phyloP scores from a whole-genome alignment of 345 rosid species.

The Populus nigra region DNA sequence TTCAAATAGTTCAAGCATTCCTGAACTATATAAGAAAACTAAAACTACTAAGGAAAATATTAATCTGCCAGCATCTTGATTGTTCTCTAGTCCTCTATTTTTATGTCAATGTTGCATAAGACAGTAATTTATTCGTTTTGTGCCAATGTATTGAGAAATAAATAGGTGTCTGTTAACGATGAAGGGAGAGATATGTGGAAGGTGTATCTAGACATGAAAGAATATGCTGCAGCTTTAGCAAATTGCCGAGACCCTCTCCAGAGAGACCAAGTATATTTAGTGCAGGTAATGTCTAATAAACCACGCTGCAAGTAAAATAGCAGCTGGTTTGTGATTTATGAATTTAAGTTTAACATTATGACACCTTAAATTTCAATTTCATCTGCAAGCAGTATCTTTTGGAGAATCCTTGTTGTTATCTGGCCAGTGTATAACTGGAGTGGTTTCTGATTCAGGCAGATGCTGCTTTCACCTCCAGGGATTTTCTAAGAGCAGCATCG shows the following conservation, averaged over 20 bases:
- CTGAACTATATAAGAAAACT: background rate
- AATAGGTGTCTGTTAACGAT: slow-evolving; percentile 86
- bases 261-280: slow-evolving; percentile 93
- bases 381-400: slow-evolving; percentile 16
- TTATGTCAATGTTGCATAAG: slow-evolving; percentile 8
- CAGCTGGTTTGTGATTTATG: slow-evolving; percentile 2
- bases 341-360: slow-evolving; percentile 1
- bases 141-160: background rate
- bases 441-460: slow-evolving; percentile 76
- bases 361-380: background rate
- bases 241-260: slow-evolving; percentile 87
- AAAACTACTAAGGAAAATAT: background rate
- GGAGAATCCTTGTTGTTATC: slow-evolving; percentile 3
- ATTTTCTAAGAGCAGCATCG: slow-evolving; percentile 89
- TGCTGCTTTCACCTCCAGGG: slow-evolving; percentile 77
- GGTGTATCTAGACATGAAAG: slow-evolving; percentile 92
- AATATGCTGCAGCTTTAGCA: slow-evolving; percentile 90
- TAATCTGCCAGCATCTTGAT: too few species aligned
- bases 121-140: slow-evolving; percentile 3
- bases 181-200: slow-evolving; percentile 99
- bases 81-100: slow-evolving; percentile 4
- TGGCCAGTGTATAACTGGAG: slow-evolving; percentile 24
- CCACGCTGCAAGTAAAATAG: background rate
- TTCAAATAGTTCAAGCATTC: background rate
- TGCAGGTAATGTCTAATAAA: slow-evolving; percentile 61